Conservation (phyloP, 768 basidiomycete species). For the Agrocybe chaxingu region DNA sequence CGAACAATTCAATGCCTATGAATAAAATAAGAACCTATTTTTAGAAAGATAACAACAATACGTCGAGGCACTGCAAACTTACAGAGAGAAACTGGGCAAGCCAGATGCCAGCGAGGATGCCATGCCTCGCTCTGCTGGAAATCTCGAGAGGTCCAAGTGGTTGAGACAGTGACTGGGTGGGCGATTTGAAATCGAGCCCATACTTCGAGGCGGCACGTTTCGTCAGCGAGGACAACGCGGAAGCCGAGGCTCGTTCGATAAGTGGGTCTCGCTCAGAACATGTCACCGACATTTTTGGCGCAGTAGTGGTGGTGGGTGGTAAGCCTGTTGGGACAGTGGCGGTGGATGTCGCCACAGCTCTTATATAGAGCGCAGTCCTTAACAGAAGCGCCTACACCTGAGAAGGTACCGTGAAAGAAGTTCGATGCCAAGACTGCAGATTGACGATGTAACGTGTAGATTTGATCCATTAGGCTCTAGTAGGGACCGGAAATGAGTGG, state of each 20-base stretch:
- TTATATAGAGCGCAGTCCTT: no score
- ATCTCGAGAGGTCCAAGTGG: conserved; percentile 62
- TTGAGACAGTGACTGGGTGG: conserved; percentile 8
- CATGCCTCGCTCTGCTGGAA: conserved; percentile 50
- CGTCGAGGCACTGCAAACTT: conserved; percentile 19
- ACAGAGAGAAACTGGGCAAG: conserved; percentile 72
- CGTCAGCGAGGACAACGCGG: conserved; percentile 3
- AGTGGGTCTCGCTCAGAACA: conserved; percentile 16
- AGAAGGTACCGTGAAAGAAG: no score
- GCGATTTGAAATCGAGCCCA: conserved; percentile 13
- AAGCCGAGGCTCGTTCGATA: conserved; percentile 4
- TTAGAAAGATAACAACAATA: not conserved
- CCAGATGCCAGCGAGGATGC: conserved; percentile 75
- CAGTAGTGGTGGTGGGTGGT: not conserved
- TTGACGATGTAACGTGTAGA: no score
- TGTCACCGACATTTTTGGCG: conserved; percentile 9
- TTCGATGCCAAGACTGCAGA: no score
- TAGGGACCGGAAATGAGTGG: no score
- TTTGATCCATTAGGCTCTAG: no score
- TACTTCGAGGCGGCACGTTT: conserved; percentile 7
- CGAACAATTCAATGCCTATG: conserved; percentile 33
- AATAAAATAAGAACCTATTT: not conserved
- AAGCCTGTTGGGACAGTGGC: no score
- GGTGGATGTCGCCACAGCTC: no score
- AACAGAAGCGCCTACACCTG: no score